Base-by-base conservation (phyloP, 352 stramenopile species). In the Pythium plurisporium region DNA sequence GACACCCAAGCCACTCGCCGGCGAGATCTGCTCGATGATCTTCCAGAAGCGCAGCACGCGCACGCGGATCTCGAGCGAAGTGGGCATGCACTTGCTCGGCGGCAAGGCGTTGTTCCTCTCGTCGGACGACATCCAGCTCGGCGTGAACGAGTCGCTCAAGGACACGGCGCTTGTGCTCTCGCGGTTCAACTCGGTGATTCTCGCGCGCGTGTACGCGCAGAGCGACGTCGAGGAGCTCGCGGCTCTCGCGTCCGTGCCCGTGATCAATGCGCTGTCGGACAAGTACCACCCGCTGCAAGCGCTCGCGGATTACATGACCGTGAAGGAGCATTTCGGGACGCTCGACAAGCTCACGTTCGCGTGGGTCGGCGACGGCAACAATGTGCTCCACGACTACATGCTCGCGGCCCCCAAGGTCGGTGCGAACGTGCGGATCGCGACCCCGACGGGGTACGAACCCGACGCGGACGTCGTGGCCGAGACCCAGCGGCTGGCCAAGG, bases 331-430 rank as follows among this genome's bases (percentile, higher is more conserved):
- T 56, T 96, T 96, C 61, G 87, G 87, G 30, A 72, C 77, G 45
- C 65, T 92, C 20, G 70, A 93, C 19, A 94, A 93, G 5, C 89
- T 98, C 40, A 99, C 93, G 30, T 75, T 99, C 33, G 83, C 94
- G 34, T 99, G 96, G 94, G 96, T 99, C 45, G 97, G 97, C 54
- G 97, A 99, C 65, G 96, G 96, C 49, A 99, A 99, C 79, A 99
- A 99, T 50, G 91, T 98, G 26, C 70, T 97, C 40, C 96, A 99
- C 63, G 96, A 99, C 69, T 94, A 98, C 54, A 98, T 99, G 94
- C 72, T 98, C 15, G 96, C 96, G 30, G 88, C 86, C 4, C 85
- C 84, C 22, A 91, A 92, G 67, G 69, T 89, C 59, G 82, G 78
- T 17, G 84, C 84, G 4, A 96, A 99, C 73, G 89, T 99, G 26